A percentile compares a stretch with the other conserved stretches of the same genome.
Evolutionary conservation across 2,329 filamentous ascomycete genomes (phyloP).

Genomic region (Domatiomyces catenatus): DNA sequence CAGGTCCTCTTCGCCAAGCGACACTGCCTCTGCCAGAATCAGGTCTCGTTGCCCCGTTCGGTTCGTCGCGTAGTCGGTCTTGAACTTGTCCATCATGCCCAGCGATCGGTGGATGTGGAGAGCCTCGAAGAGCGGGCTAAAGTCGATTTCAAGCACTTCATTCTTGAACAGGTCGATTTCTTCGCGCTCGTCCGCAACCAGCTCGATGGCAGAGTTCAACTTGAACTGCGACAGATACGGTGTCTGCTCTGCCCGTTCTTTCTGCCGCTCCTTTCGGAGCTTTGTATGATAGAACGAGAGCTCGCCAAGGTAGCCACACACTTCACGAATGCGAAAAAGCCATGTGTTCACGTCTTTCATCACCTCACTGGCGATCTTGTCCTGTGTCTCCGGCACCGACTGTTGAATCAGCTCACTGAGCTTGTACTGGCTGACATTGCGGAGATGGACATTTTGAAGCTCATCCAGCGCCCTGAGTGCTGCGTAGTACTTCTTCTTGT

Average conservation of each 20-base stretch:
- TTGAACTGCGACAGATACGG: slow-evolving; percentile 68
- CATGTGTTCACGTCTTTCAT: slow-evolving; percentile 96
- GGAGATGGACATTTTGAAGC: slow-evolving; percentile 87
- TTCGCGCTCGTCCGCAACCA: slow-evolving; percentile 87
- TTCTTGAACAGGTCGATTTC: slow-evolving; percentile 94
- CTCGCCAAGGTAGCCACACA: slow-evolving; percentile 87
- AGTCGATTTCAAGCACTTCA: slow-evolving; percentile 87
- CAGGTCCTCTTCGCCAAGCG: slow-evolving; percentile 67
- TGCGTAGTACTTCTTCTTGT: slow-evolving; percentile 88
- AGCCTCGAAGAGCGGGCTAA: slow-evolving; percentile 85
- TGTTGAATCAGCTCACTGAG: slow-evolving; percentile 92
- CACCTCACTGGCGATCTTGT: slow-evolving; percentile 85
- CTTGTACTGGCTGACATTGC: slow-evolving; percentile 86
- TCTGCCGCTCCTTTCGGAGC: slow-evolving; percentile 65
- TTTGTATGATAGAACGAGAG: slow-evolving; percentile 95
- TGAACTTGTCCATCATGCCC: slow-evolving; percentile 81
- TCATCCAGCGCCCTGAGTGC: slow-evolving; percentile 89
- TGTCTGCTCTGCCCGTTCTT: slow-evolving; percentile 63
- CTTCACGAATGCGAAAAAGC: slow-evolving; percentile 88
- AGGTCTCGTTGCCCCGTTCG: slow-evolving; percentile 83
- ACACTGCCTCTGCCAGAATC: slow-evolving; percentile 52
- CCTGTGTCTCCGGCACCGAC: slow-evolving; percentile 83
- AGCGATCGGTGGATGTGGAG: slow-evolving; percentile 92
- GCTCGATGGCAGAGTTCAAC: slow-evolving; percentile 85
- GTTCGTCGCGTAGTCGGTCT: slow-evolving; percentile 80